A percentile compares a stretch with the other conserved stretches of the same genome.
Evolutionary conservation across 306 rosid genomes (phyloP).

Genomic region (Dalbergia oliveri): DNA sequence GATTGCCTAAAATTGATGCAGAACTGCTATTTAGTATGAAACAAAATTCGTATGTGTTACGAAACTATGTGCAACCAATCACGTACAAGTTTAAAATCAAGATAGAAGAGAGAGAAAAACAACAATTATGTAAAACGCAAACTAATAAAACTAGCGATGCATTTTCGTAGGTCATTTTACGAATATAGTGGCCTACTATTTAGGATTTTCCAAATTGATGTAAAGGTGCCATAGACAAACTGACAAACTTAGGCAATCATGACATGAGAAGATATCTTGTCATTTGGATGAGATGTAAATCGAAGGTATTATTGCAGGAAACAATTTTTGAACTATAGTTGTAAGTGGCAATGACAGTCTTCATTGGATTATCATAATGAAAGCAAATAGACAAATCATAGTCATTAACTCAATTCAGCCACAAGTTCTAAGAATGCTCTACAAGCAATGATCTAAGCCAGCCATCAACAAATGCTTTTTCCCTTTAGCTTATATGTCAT

Average conservation of each 20-base stretch:
- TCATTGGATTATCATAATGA: constrained; percentile 16
- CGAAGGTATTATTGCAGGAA: background rate
- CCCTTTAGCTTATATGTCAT: constrained; percentile 3
- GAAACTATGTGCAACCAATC: too few species aligned
- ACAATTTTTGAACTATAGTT: background rate
- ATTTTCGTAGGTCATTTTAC: too few species aligned
- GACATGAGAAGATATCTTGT: background rate
- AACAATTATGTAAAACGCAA: too few species aligned
- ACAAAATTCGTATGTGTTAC: too few species aligned
- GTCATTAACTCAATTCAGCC: constrained; percentile 11
- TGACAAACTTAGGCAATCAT: constrained; percentile 7
- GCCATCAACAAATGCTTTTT: background rate
- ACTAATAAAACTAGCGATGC: too few species aligned
- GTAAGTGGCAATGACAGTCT: background rate
- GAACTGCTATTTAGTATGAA: too few species aligned
- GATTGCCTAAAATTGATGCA: background rate
- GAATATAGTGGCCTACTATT: too few species aligned
- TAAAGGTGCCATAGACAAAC: background rate
- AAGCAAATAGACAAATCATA: constrained; percentile 5
- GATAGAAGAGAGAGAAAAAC: too few species aligned
- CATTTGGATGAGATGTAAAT: background rate
- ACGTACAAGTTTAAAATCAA: too few species aligned
- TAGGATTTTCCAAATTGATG: background rate
- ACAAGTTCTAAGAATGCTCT: constrained; percentile 10
- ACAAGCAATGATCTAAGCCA: constrained; percentile 33